Base-by-base conservation (phyloP, 495 filamentous ascomycete genomes). In the Podospora anserina region DNA sequence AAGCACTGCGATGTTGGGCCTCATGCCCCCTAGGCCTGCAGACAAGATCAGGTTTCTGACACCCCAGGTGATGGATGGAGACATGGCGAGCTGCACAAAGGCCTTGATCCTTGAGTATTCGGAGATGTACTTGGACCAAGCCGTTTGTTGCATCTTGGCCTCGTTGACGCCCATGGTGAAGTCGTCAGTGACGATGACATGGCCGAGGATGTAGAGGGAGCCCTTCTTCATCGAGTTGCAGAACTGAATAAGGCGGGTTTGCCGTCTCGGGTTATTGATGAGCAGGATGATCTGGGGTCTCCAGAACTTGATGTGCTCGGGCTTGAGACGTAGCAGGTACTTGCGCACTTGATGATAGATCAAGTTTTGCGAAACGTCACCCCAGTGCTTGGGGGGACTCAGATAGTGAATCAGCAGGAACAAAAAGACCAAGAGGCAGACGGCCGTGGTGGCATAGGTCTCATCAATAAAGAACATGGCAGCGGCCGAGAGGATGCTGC, bases 231-330 rank as follows among this genome's bases (percentile, higher is more conserved):
- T 79, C 0, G 92, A 92, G 75, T 96, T 96, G 79, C 92, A 96
- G 71, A 96, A 96, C 58, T 94, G 92, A 6, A 96, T 92, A 67
- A 96, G 85, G 55, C 89, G 90, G 54, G 89, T 91, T 69, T 93
- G 90, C 19, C 84, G 84, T 9, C 93, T 85, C 11, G 93, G 88
- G 68, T 93, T 89, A 74, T 92, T 95, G 68, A 96, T 88, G 60
- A 96, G 88, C 0, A 96, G 82, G 56, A 96, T 82, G 66, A 96
- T 94, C 69, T 88, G 92, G 0, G 92, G 92, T 55, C 92, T 85
- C 92, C 92, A 96, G 75, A 94, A 95, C 72, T 96, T 96, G 76
- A 96, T 92, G 72, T 96, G 92, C 68, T 96, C 92, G 68, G 92
- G 91, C 54, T 88, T 89, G 11, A 96, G 82, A 27, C 92, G 86